Evolutionary conservation across 768 basidiomycete genomes (phyloP), one percentile per base, ranked within the genome.

Genomic region (Auriscalpium orientale): DNA sequence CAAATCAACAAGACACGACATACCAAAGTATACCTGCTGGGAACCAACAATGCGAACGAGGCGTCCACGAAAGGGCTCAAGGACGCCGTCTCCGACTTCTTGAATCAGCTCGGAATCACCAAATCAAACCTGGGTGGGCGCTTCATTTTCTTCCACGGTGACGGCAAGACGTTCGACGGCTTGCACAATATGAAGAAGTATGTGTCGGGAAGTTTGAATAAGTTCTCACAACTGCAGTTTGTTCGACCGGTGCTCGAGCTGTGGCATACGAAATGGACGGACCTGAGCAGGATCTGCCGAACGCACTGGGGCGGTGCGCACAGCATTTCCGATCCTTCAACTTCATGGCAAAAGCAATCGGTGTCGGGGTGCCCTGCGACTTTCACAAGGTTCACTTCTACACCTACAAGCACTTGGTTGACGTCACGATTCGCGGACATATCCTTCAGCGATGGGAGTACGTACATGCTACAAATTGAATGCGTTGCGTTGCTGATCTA

Each of bases 151-250:
- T 46, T 56, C 28, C 21, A 37, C 28, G 60, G 60, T 12, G 60
- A 61, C 46, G 60, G 60, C 13, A 51, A 53, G 46, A 58, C 57
- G 2, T 61, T 49, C 46, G 57, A 61, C 10, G 28, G 36, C 21
- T 22, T 61, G 15, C 7, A 49, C 8, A 36, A 37, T 9, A 13
- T 58, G 16, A 55, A 55, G 44, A 38, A 51, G 18, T 43, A 43
- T 11, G 44, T 61, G 43, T 33, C 18, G 13, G 16, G 46, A 12
- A 16, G 11, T 16, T 12, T 12, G 21, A 21, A 22, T 4, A 22
- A 47, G 15, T 47, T 47, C 21, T 12, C 11, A 4, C 11, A 12
- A n/a, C 46, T 47, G 21, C 46, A 21, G 4, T 47, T 47, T 22
- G 46, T 22, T 12, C 16, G 13, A 16, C 16, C 46, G 21, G 46